Evolutionary conservation across 2,329 filamentous ascomycete genomes (phyloP).

Genomic region (Venturiaceae sp.): DNA sequence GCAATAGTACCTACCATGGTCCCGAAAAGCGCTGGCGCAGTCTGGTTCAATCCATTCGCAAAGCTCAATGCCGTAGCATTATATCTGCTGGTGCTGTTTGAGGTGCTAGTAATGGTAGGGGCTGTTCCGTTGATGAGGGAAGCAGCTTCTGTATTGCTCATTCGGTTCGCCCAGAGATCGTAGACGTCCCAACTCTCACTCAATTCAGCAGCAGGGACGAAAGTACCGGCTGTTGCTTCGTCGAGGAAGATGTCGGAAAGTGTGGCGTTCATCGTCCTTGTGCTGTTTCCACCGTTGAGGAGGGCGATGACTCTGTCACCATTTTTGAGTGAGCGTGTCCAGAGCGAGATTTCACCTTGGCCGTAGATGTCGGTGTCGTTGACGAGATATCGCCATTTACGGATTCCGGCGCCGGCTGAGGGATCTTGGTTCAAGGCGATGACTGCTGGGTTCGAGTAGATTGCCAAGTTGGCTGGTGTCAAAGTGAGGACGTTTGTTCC

Average conservation of each 20-base stretch:
- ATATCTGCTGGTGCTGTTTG: conserved; percentile 29
- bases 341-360: conserved; percentile 39
- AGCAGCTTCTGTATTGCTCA: conserved; percentile 35
- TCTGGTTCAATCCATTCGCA: conserved; percentile 33
- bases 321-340: conserved; percentile 36
- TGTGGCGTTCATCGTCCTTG: conserved; percentile 37
- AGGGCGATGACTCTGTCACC: conserved; percentile 40
- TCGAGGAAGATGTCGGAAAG: conserved; percentile 45
- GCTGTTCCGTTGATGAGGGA: conserved; percentile 33
- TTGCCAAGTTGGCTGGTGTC: conserved; percentile 31
- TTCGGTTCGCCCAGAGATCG: conserved; percentile 47
- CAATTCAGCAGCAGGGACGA: conserved; percentile 27
- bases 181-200: conserved; percentile 40
- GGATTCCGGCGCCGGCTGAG: conserved; percentile 27
- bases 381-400: conserved; percentile 35
- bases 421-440: conserved; percentile 42
- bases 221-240: conserved; percentile 30
- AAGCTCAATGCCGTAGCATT: conserved; percentile 41
- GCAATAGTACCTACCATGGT: conserved; percentile 32
- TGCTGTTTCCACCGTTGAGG: conserved; percentile 38
- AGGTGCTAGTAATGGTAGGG: conserved; percentile 14
- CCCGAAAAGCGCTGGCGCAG: conserved; percentile 36
- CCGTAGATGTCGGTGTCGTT: conserved; percentile 31
- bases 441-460: conserved; percentile 38
- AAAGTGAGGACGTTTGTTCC: conserved; percentile 34